These are phyloP conservation scores for Populus hybrid DNA, from an alignment of 441 rosid species.

Conservation along the genomic window DNA sequence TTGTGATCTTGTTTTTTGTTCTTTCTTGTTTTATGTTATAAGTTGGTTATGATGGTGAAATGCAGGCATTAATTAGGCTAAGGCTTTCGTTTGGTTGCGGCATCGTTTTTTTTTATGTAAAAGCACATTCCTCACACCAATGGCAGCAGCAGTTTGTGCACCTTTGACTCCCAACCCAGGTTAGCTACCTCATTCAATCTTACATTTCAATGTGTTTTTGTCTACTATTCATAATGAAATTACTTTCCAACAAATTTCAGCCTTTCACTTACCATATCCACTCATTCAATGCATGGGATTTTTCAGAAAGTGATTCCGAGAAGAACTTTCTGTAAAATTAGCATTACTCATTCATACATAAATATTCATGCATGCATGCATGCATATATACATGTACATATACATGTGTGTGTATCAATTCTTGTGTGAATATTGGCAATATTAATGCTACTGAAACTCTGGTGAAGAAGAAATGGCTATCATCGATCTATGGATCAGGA, in stretches of 20 bases:
- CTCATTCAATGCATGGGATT: neutral
- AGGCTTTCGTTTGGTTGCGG: constrained; percentile 21
- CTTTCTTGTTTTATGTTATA: neutral
- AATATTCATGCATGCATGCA: too few relatives aligned
- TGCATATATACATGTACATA: too few relatives aligned
- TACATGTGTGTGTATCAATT: neutral
- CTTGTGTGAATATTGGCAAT: neutral
- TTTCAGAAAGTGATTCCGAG: neutral
- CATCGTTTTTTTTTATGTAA: neutral
- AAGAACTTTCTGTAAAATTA: neutral
- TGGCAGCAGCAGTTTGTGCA: constrained; percentile 38
- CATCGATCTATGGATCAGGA: neutral
- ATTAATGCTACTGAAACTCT: neutral
- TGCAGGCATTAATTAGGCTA: constrained; percentile 35
- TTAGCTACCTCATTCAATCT: constrained; percentile 1
- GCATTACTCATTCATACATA: neutral
- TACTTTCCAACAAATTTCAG: too few relatives aligned
- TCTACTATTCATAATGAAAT: neutral
- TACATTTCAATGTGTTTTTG: neutral
- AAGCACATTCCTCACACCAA: constrained; percentile 17
- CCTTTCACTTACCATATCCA: neutral
- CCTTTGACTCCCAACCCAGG: constrained; percentile 37
- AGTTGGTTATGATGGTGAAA: neutral
- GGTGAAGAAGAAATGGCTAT: neutral
- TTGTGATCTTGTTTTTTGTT: neutral